A percentile compares a stretch with the other conserved stretches of the same genome.
phyloP scores from a whole-genome alignment of 768 basidiomycete species.

The Lentinula edodes region DNA sequence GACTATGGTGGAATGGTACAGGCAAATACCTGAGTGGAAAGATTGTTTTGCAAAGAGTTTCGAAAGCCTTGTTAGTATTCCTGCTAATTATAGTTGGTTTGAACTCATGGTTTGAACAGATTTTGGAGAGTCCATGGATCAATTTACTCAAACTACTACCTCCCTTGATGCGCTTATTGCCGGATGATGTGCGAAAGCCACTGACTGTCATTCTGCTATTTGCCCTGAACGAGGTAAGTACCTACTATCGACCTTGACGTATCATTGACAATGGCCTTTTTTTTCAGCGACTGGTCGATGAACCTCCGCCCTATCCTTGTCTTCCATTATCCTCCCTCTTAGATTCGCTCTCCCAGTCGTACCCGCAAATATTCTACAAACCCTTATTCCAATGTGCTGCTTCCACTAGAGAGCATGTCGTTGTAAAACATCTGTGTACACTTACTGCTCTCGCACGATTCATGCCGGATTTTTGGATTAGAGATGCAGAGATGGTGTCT shows the following conservation, averaged over 20 bases:
- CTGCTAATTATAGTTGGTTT: not conserved
- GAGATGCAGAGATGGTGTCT: slow-evolving; percentile 70
- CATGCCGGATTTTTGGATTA: slow-evolving; percentile 59
- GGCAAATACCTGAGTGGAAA: slow-evolving; percentile 33
- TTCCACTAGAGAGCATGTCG: slow-evolving; percentile 53
- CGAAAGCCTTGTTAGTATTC: slow-evolving; percentile 32
- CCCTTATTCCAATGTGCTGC: slow-evolving; percentile 67
- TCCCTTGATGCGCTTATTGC: slow-evolving; percentile 35
- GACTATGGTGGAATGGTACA: slow-evolving; percentile 34
- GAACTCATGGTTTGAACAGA: slow-evolving; percentile 19
- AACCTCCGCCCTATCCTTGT: slow-evolving; percentile 45
- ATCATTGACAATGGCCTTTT: not conserved
- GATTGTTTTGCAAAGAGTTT: slow-evolving; percentile 33
- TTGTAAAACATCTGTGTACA: slow-evolving; percentile 53
- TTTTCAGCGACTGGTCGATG: slow-evolving; percentile 45
- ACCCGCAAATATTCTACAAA: slow-evolving; percentile 66
- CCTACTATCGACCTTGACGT: not conserved
- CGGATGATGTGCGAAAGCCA: slow-evolving; percentile 40
- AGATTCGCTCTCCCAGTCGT: slow-evolving; percentile 38
- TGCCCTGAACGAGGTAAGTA: slow-evolving; percentile 44
- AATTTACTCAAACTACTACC: slow-evolving; percentile 33
- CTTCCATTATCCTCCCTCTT: slow-evolving; percentile 44
- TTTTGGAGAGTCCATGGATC: slow-evolving; percentile 37
- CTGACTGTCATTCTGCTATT: slow-evolving; percentile 38
- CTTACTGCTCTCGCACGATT: slow-evolving; percentile 47